phyloP scores from a whole-genome alignment of 2,329 filamentous ascomycete species.

The Verticillium alfalfae region DNA sequence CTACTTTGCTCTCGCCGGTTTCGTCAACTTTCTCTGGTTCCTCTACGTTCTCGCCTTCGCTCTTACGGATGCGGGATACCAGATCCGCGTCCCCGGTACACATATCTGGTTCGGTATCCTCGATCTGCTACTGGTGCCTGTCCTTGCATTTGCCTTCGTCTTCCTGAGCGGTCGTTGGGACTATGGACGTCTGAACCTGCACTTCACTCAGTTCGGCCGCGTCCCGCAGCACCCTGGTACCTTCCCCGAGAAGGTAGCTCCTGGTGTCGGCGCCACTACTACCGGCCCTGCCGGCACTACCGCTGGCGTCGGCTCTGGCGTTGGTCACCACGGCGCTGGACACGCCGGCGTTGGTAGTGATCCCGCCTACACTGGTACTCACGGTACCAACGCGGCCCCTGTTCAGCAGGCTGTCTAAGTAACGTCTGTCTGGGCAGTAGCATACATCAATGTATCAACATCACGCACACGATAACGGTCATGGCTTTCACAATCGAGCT shows the following conservation, averaged over 20 bases:
- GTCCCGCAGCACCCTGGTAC: constrained; percentile 31
- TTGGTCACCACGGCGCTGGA: neutral
- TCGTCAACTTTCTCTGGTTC: constrained; percentile 46
- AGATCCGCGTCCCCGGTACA: constrained; percentile 36
- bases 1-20: constrained; percentile 38
- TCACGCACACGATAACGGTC: neutral
- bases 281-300: neutral
- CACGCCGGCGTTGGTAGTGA: neutral
- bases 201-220: constrained; percentile 51
- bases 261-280: constrained; percentile 14
- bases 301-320: neutral
- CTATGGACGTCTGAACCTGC: constrained; percentile 42
- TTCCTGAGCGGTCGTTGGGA: constrained; percentile 44
- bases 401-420: neutral
- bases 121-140: constrained; percentile 42
- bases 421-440: neutral
- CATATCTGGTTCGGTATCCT: constrained; percentile 50
- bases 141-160: constrained; percentile 34
- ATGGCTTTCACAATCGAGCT: neutral
- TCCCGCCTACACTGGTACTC: neutral
- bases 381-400: neutral
- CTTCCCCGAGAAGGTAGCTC: constrained; percentile 38
- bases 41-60: constrained; percentile 51
- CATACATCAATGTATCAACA: neutral
- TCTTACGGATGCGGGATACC: constrained; percentile 46